These are phyloP conservation scores for Dactylella cylindrospora DNA, from an alignment of 2,329 filamentous ascomycete species.

Conservation along the genomic window DNA sequence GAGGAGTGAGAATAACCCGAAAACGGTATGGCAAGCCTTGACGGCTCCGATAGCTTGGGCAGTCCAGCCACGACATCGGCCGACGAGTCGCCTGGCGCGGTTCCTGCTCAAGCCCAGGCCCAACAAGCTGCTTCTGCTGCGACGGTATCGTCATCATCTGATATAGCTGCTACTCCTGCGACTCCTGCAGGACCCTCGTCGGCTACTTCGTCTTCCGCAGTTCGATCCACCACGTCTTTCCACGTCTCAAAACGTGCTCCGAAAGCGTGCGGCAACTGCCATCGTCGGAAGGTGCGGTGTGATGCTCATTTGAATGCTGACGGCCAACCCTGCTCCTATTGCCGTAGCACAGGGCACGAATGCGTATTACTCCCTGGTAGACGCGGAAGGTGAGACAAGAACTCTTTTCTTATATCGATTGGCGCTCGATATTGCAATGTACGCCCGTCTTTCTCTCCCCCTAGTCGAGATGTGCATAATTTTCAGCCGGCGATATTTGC, in stretches of 20 bases:
- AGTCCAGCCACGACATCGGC: conserved; percentile 33
- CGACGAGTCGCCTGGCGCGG: conserved; percentile 16
- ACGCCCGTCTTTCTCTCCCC: not conserved
- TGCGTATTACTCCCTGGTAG: conserved; percentile 36
- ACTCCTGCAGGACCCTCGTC: not conserved
- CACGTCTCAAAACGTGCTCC: conserved; percentile 43
- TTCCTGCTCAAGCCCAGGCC: conserved; percentile 3
- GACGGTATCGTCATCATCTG: no score
- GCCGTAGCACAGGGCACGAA: conserved; percentile 41
- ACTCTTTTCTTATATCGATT: not conserved
- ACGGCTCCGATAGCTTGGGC: conserved; percentile 37
- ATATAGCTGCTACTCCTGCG: no score
- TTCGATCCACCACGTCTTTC: conserved; percentile 33
- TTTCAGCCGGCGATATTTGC: conserved; percentile 30
- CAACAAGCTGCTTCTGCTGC: conserved; percentile 3
- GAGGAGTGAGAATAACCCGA: not conserved
- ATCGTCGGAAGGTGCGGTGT: conserved; percentile 40
- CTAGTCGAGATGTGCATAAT: not conserved
- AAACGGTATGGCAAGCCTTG: conserved; percentile 38
- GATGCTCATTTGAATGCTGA: conserved; percentile 42
- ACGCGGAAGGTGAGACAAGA: conserved; percentile 42
- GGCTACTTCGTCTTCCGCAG: conserved; percentile 18
- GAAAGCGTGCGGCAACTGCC: conserved; percentile 41
- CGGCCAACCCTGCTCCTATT: conserved; percentile 39
- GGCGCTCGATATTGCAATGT: no score